These are phyloP conservation scores for Endocarpon pusillum DNA, from an alignment of 495 filamentous ascomycete genomes.

Conservation along the genomic window DNA sequence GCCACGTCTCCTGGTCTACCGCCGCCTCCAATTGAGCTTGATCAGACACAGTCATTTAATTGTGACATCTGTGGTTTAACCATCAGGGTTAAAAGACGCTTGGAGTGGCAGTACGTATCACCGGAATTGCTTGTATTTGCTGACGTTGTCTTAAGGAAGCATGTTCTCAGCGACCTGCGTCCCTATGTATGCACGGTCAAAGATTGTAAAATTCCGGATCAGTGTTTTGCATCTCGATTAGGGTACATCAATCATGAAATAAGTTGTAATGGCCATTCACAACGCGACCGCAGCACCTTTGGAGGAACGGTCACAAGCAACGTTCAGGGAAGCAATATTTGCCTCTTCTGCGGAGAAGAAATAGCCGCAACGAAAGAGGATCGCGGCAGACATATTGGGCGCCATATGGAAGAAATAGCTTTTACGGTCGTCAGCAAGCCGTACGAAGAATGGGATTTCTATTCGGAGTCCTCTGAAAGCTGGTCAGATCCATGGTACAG, in stretches of 20 bases:
- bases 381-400: background rate
- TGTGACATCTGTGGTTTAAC: conserved; percentile 1
- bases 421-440: background rate
- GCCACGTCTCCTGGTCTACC: too few species aligned
- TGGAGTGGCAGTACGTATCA: conserved; percentile 1
- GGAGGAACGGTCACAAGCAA: background rate
- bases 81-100: background rate
- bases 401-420: background rate
- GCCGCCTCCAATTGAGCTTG: background rate
- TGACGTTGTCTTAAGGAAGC: conserved; percentile 2
- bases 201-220: conserved; percentile 1
- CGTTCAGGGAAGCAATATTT: conserved; percentile 3
- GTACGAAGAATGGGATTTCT: conserved; percentile 2
- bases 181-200: conserved; percentile 6
- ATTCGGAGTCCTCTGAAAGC: conserved; percentile 1
- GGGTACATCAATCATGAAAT: conserved; percentile 6
- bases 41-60: background rate
- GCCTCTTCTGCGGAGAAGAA: background rate
- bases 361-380: background rate
- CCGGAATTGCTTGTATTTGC: background rate
- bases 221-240: conserved; percentile 3
- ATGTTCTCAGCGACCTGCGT: conserved; percentile 6
- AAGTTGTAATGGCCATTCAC: too few species aligned
- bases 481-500: too few species aligned
- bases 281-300: too few species aligned